Evolutionary conservation across 495 filamentous ascomycete species (phyloP).

Genomic region (Tuber umbilicatum): DNA sequence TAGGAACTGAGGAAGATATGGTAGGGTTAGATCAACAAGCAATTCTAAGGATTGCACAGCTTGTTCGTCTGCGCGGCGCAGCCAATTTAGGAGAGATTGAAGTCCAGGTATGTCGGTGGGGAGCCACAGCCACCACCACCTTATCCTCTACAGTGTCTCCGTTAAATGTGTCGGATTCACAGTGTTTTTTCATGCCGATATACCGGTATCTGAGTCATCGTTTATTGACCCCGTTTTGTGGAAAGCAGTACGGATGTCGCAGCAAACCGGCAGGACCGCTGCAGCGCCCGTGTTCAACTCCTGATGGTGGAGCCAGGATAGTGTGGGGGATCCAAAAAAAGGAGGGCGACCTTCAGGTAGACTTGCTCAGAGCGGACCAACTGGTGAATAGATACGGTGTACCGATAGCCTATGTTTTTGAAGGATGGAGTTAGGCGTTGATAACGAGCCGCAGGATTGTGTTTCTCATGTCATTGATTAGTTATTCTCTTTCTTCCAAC

Average conservation of each 20-base stretch:
- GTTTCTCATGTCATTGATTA: neutral
- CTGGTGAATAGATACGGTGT: conserved; percentile 13
- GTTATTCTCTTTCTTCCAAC: neutral
- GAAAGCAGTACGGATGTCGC: conserved; percentile 12
- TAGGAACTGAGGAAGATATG: neutral
- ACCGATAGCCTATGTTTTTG: conserved; percentile 8
- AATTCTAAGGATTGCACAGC: conserved; percentile 12
- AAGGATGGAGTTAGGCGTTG: conserved; percentile 9
- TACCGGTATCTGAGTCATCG: neutral
- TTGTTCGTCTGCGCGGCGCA: conserved; percentile 7
- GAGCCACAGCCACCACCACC: neutral
- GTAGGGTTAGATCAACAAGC: neutral
- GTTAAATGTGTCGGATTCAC: neutral
- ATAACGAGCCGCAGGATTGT: neutral
- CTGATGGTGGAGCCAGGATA: conserved; percentile 8
- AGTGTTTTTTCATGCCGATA: neutral
- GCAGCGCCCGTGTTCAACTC: neutral
- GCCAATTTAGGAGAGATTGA: conserved; percentile 15
- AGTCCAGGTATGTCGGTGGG: conserved; percentile 13
- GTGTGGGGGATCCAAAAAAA: conserved; percentile 6
- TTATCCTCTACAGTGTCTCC: neutral
- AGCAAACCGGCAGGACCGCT: conserved; percentile 3
- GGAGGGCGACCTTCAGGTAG: neutral
- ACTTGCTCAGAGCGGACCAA: conserved; percentile 1
- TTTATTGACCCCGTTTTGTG: neutral